Percentiles rank a stretch among this genome's conserved stretches.
phyloP scores from a whole-genome alignment of 2,329 filamentous ascomycete species.

The Fusarium heterosporum region DNA sequence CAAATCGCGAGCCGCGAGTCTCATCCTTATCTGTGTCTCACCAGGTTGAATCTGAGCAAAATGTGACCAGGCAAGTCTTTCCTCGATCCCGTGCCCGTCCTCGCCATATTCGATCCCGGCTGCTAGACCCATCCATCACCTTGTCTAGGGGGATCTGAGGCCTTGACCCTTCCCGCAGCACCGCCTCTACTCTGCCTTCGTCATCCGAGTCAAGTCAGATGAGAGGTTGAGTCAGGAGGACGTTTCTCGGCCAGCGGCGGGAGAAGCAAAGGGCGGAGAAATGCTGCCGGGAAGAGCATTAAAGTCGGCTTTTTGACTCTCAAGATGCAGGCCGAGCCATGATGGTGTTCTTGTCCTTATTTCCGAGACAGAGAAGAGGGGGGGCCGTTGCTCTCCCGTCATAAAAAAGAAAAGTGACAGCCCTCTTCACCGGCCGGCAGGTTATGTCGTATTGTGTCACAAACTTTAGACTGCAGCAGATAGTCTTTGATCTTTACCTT shows the following conservation, averaged over 20 bases:
- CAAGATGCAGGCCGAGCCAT: background rate
- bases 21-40: constrained; percentile 2
- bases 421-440: constrained; percentile 24
- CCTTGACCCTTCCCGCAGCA: constrained; percentile 36
- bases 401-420: constrained; percentile 30
- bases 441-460: constrained; percentile 33
- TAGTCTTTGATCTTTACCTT: constrained; percentile 36
- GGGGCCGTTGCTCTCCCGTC: constrained; percentile 24
- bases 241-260: constrained; percentile 40
- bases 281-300: constrained; percentile 2
- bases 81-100: constrained; percentile 18
- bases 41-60: background rate
- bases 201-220: constrained; percentile 49
- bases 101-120: constrained; percentile 31
- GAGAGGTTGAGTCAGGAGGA: constrained; percentile 46
- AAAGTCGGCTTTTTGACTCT: background rate
- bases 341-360: constrained; percentile 19
- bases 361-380: constrained; percentile 20
- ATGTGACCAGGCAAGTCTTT: constrained; percentile 6
- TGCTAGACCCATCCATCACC: constrained; percentile 27
- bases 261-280: constrained; percentile 5
- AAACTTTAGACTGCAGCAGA: constrained; percentile 28
- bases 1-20: background rate
- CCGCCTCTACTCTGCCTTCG: constrained; percentile 34
- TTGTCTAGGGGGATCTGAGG: constrained; percentile 37